Percentiles rank a stretch among this genome's conserved stretches.
Evolutionary conservation across 768 basidiomycete genomes (phyloP).

Genomic region (Trametes meyenii): DNA sequence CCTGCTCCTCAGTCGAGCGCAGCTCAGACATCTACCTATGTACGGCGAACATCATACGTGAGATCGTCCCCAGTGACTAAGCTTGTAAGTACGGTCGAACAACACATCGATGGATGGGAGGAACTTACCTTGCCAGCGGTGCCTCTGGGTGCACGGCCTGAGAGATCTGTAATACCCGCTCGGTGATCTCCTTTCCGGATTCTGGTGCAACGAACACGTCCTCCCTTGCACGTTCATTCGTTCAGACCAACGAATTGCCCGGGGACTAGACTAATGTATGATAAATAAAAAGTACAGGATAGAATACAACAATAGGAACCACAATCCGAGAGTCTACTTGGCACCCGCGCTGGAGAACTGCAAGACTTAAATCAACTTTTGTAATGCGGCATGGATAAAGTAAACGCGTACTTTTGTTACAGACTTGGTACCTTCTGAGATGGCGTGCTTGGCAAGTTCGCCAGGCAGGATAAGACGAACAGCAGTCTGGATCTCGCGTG

Average conservation of each 20-base stretch:
- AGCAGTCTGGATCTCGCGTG: constrained; percentile 96
- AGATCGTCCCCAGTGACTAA: neutral
- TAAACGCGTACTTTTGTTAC: constrained; percentile 70
- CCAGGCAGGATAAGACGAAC: constrained; percentile 97
- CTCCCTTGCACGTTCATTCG: constrained; percentile 13
- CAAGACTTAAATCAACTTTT: neutral
- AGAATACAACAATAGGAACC: constrained; percentile 33
- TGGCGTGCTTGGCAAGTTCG: constrained; percentile 92
- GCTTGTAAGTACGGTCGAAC: neutral
- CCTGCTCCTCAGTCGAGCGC: constrained; percentile 6
- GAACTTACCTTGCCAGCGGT: constrained; percentile 23
- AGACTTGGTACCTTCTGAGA: constrained; percentile 93
- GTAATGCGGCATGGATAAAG: neutral
- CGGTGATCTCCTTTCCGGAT: constrained; percentile 22
- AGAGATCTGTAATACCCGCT: constrained; percentile 31
- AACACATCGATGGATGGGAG: neutral
- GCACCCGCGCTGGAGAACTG: constrained; percentile 75
- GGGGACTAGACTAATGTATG: constrained; percentile 19
- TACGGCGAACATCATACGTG: neutral
- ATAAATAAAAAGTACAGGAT: constrained; percentile 27
- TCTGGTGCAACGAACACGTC: constrained; percentile 25
- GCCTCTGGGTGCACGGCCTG: constrained; percentile 26
- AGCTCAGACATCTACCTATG: constrained; percentile 4
- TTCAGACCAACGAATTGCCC: neutral
- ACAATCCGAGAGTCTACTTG: constrained; percentile 47